Conservation (phyloP, 768 basidiomycete genomes). For the Naganishia friedmannii region DNA sequence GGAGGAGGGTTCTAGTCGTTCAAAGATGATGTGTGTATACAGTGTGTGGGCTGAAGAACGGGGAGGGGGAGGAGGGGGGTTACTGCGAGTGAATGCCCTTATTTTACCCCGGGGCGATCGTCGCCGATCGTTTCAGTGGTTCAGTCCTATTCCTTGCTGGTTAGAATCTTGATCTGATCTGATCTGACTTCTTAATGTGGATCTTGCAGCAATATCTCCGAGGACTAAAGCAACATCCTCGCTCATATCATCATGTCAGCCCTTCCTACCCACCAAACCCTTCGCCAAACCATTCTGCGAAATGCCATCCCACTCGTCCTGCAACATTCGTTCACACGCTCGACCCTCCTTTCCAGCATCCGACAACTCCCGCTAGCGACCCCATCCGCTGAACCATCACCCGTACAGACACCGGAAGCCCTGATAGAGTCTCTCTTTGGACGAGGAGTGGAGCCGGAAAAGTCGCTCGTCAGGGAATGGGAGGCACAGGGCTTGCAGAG, state of each 20-base stretch:
- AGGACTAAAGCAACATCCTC: too few species aligned
- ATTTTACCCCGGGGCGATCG: too few species aligned
- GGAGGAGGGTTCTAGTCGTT: too few species aligned
- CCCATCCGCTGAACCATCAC: neutral
- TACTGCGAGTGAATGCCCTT: too few species aligned
- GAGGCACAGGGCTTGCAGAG: slow-evolving; percentile 3
- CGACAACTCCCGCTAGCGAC: neutral
- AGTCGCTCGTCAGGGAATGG: slow-evolving; percentile 15
- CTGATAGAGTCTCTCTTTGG: slow-evolving; percentile 12
- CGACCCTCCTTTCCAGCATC: neutral
- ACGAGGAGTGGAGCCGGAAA: slow-evolving; percentile 5
- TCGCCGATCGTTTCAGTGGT: too few species aligned
- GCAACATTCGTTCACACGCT: slow-evolving; percentile 13
- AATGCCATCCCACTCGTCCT: neutral
- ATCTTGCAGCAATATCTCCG: too few species aligned
- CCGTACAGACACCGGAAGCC: neutral
- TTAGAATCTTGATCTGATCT: too few species aligned
- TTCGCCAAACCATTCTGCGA: slow-evolving; percentile 3
- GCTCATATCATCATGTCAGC: neutral
- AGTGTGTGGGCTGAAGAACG: too few species aligned
- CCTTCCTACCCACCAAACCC: neutral
- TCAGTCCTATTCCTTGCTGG: too few species aligned
- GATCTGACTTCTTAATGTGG: too few species aligned
- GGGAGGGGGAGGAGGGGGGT: too few species aligned
- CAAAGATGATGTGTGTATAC: too few species aligned